These are phyloP conservation scores for Diaporthe sp. DNA, from an alignment of 2,329 filamentous ascomycete genomes.

Conservation along the genomic window DNA sequence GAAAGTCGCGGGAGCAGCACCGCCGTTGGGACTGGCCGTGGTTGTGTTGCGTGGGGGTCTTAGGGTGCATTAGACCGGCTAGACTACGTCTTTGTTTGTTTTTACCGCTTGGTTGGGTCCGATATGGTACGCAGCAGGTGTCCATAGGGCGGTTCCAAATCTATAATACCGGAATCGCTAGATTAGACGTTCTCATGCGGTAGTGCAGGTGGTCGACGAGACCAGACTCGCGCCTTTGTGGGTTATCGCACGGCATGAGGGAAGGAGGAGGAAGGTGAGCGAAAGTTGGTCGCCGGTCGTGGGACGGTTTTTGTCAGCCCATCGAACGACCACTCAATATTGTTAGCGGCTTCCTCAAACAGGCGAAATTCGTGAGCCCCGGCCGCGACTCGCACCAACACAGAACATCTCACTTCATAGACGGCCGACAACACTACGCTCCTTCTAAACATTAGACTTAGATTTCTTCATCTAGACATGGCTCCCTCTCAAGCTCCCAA, in stretches of 20 bases:
- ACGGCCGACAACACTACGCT: background rate
- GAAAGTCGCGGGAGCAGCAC: background rate
- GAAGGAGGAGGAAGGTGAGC: background rate
- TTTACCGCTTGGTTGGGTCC: background rate
- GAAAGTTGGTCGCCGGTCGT: background rate
- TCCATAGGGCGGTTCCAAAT: background rate
- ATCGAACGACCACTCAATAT: conserved; percentile 16
- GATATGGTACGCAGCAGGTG: background rate
- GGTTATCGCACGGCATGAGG: background rate
- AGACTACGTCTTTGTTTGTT: background rate
- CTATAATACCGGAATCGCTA: background rate
- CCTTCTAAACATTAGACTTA: conserved; percentile 1
- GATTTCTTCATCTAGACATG: conserved; percentile 18
- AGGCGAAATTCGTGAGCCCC: conserved; percentile 6
- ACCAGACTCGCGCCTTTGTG: background rate
- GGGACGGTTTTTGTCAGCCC: conserved; percentile 1
- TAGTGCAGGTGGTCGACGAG: background rate
- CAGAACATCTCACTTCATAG: conserved; percentile 2
- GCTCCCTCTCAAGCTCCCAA: conserved; percentile 58
- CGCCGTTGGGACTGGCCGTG: background rate
- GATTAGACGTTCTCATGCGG: background rate
- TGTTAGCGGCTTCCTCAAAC: conserved; percentile 14
- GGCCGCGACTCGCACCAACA: background rate
- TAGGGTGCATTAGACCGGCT: background rate
- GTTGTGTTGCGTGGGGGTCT: conserved; percentile 10